phyloP scores from a whole-genome alignment of 306 rosid species.

The Inga laurina region DNA sequence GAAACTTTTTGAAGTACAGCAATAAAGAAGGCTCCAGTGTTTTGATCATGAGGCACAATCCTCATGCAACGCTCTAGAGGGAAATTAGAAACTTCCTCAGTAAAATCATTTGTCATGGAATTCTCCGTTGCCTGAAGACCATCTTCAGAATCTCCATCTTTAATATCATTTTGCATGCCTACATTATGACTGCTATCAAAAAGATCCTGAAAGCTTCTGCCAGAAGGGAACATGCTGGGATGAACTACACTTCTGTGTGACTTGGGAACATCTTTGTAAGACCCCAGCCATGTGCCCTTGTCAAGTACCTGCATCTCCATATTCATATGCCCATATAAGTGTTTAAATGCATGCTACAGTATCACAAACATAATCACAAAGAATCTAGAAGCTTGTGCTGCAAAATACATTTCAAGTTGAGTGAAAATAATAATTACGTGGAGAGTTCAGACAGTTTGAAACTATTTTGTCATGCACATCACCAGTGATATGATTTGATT shows the following conservation, averaged over 20 bases:
- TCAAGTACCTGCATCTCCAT: slow-evolving; percentile 72
- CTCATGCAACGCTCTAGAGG: slow-evolving; percentile 90
- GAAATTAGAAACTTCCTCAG: slow-evolving; percentile 68
- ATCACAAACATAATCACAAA: slow-evolving; percentile 9
- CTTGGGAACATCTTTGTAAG: slow-evolving; percentile 70
- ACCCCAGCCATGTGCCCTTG: slow-evolving; percentile 72
- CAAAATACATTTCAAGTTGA: slow-evolving; percentile 22
- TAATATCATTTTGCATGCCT: slow-evolving; percentile 44
- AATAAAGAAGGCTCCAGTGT: slow-evolving; percentile 93
- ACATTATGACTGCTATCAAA: slow-evolving; percentile 30
- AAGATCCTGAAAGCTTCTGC: slow-evolving; percentile 47
- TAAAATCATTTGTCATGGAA: slow-evolving; percentile 36
- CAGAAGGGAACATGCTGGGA: slow-evolving; percentile 93
- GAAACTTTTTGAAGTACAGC: slow-evolving; percentile 85
- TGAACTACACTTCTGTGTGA: slow-evolving; percentile 55
- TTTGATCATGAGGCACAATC: slow-evolving; percentile 95
- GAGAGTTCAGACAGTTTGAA: slow-evolving; percentile 10
- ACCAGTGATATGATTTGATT: not conserved
- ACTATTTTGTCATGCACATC: not conserved
- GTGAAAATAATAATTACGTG: slow-evolving; percentile 15
- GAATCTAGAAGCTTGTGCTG: not conserved
- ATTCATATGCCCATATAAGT: not conserved
- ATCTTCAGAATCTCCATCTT: slow-evolving; percentile 51
- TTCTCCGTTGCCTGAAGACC: slow-evolving; percentile 39
- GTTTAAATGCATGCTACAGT: slow-evolving; percentile 12